Base-by-base conservation (phyloP, 371 early-diverging fungal species). In the Batkoa obscura region DNA sequence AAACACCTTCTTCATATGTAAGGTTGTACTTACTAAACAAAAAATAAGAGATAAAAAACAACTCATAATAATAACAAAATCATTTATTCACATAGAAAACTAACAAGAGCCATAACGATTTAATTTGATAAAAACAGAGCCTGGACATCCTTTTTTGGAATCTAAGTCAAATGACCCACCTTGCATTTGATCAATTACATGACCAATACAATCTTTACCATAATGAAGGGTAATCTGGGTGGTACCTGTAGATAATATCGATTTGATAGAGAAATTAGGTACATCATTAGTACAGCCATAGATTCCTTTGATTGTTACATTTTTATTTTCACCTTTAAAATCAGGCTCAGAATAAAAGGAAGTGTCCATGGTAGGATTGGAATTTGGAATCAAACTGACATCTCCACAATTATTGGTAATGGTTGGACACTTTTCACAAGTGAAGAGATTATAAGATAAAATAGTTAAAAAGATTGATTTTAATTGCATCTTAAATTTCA, bases 41-140 rank as follows among this genome's bases (percentile, higher is more conserved):
- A 23, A 23, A 23, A 23, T 23, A 23, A 23, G 23, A 23, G 23
- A 23, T 23, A 23, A 23, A 23, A 23, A 23, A 23, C 23, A 23
- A 23, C 23, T 23, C 23, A 23, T 23, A 23, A 23, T 23, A 23
- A 23, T 23, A 23, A 23, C 23, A 23, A 23, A 23, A 23, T 23
- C 23, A 23, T 23, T 23, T 23, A 23, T 23, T 23, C 23, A 23
- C 23, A 23, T 23, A 23, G 23, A 41, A 45, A 50, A 30, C 15
- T 51, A 51, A 51, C 52, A 51, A 12, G 52, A 51, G 3, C 52
- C 52, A 15, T 51, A 38, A 15, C 52, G 52, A n/a, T 37, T 13
- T 2, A 17, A 13, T 17, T 34, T 51, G 38, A 51, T 34, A 31
- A 51, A 37, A 23, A 51, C 38, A 39, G 37, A 37, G 3, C 41